These are phyloP conservation scores for Lipomyces sp. DNA, from an alignment of 805 yeast genomes.

Conservation along the genomic window DNA sequence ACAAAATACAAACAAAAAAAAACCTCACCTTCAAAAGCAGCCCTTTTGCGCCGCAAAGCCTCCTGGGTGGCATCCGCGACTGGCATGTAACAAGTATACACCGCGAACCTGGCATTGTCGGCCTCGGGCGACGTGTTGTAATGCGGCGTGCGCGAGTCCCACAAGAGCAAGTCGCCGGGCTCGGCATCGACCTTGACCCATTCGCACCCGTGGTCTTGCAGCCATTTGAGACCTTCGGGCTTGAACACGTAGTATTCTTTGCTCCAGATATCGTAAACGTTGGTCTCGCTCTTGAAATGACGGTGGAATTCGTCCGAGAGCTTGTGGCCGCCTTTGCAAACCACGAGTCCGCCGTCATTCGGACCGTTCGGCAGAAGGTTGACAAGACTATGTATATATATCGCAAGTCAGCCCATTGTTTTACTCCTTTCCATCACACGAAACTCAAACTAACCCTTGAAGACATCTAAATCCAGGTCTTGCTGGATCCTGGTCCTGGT, in stretches of 20 bases:
- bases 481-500: conserved; percentile 25
- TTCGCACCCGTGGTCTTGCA: conserved; percentile 15
- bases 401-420: no score
- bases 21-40: conserved; percentile 15
- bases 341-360: conserved; percentile 27
- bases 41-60: conserved; percentile 18
- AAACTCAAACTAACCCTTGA: conserved; percentile 15
- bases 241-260: conserved; percentile 14
- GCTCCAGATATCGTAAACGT: neutral
- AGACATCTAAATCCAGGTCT: conserved; percentile 26
- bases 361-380: conserved; percentile 31
- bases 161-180: conserved; percentile 27
- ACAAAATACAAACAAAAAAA: no score
- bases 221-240: conserved; percentile 18
- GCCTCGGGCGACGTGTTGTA: conserved; percentile 18
- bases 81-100: conserved; percentile 22
- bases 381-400: conserved; percentile 11
- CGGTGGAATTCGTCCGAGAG: conserved; percentile 22
- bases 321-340: conserved; percentile 23
- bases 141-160: conserved; percentile 29
- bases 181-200: conserved; percentile 26
- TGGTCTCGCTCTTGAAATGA: conserved; percentile 3
- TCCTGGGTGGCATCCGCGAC: conserved; percentile 27
- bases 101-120: conserved; percentile 13
- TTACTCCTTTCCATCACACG: neutral